Percentiles rank a stretch among this genome's conserved stretches.
Evolutionary conservation across 2,329 filamentous ascomycete genomes (phyloP).

Genomic region (Davidsoniella eucalypti): DNA sequence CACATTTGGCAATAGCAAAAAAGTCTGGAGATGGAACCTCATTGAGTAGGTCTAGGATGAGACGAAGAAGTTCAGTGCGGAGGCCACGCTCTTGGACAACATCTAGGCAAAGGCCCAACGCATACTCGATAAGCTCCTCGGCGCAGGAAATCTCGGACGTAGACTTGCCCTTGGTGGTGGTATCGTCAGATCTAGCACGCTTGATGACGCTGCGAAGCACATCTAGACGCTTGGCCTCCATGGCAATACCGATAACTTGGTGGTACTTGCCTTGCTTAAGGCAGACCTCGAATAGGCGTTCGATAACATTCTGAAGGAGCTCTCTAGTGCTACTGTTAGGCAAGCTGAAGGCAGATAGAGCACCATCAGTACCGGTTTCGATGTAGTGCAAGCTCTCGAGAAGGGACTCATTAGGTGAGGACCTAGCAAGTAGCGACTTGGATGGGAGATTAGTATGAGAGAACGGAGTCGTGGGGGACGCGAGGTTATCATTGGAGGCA

Average conservation of each 20-base stretch:
- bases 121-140: constrained; percentile 94
- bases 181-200: constrained; percentile 74
- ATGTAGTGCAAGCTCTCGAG: constrained; percentile 36
- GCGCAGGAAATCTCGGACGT: constrained; percentile 39
- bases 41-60: constrained; percentile 90
- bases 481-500: constrained; percentile 49
- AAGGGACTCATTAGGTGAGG: constrained; percentile 1
- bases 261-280: constrained; percentile 74
- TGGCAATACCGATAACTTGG: constrained; percentile 90
- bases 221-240: constrained; percentile 84
- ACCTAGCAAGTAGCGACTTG: constrained; percentile 80
- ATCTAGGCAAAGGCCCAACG: constrained; percentile 91
- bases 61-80: constrained; percentile 65
- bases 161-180: constrained; percentile 43
- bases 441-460: constrained; percentile 85
- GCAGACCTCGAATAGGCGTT: constrained; percentile 82
- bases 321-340: constrained; percentile 56
- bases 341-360: constrained; percentile 35
- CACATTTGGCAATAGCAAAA: constrained; percentile 95
- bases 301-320: constrained; percentile 68
- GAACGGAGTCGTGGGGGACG: constrained; percentile 86
- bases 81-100: constrained; percentile 86
- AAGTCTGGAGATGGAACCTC: constrained; percentile 88
- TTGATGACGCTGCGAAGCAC: constrained; percentile 76
- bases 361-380: constrained; percentile 14